A percentile compares a stretch with the other conserved stretches of the same genome.
These are phyloP conservation scores for Herpetomonas samuelpessoai DNA, from an alignment of 208 protist genomes.

Conservation along the genomic window DNA sequence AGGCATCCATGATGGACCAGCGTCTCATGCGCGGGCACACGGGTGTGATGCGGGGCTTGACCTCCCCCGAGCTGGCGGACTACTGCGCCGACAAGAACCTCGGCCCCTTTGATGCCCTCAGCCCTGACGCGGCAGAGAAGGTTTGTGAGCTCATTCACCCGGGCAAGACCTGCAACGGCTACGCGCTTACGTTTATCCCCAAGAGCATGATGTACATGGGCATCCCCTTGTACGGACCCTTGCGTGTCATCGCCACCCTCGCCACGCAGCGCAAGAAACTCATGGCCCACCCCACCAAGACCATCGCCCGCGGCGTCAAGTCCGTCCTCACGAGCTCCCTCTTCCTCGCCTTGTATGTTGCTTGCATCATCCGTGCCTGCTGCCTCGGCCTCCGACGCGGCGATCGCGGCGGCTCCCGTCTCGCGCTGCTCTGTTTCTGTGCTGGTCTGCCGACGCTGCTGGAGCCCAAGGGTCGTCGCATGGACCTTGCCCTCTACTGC, in stretches of 20 bases:
- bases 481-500: conserved; percentile 87
- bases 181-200: conserved; percentile 42
- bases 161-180: conserved; percentile 69
- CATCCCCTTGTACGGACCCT: conserved; percentile 74
- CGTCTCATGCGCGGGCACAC: conserved; percentile 60
- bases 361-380: conserved; percentile 43
- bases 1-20: conserved; percentile 56
- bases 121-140: conserved; percentile 26
- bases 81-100: conserved; percentile 40
- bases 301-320: conserved; percentile 35
- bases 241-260: conserved; percentile 59
- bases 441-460: conserved; percentile 70
- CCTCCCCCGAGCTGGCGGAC: conserved; percentile 66
- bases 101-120: conserved; percentile 12
- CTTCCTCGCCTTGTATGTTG: conserved; percentile 80
- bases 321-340: conserved; percentile 67
- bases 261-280: conserved; percentile 58
- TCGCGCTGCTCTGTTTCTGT: conserved; percentile 42
- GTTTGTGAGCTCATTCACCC: conserved; percentile 51
- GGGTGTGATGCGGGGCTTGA: conserved; percentile 51
- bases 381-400: conserved; percentile 67
- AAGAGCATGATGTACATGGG: conserved; percentile 70
- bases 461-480: conserved; percentile 76
- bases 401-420: conserved; percentile 39
- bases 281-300: conserved; percentile 33